Base-by-base conservation (phyloP, 164 flowering plant species). In the Kingdonia uniflora region DNA sequence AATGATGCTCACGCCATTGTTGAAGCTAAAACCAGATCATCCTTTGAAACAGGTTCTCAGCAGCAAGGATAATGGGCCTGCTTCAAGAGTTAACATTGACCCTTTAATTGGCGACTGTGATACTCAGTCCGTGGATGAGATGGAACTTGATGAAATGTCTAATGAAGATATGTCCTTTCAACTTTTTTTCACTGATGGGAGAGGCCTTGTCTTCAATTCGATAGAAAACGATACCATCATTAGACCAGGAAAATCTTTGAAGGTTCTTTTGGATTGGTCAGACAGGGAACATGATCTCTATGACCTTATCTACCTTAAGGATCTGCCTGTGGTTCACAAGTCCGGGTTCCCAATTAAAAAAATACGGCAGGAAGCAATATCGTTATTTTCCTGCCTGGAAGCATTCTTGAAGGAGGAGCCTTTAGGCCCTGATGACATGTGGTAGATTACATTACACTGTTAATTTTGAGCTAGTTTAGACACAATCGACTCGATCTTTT, bases 341-440 rank as follows among this genome's bases (percentile, higher is more conserved):
- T 59, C 78, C 21, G 90, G 85, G 47, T 64, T 70, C 55, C 60
- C 74, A 11, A 72, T 66, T 33, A 83, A 87, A 76, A 85, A 85
- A 60, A 85, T 86, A 25, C 63, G 76, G 55, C 88, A 79, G 58
- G 97, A 89, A 73, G 76, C 87, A 17, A 64, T 87, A 19, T 78
- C 97, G 1, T 69, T 94, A 58, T 89, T 87, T 79, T 82, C 95
- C 25, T 89, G 96, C 68, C 69, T 94, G 71, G 97, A 94, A 45
- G 90, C 95, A n/a, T 94, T 89, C 69, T 54, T 87, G 71, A 87
- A 78, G 63, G 96, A 89, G 74, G 99, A 94, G 63, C 99, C 99
- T 51, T 67, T 94, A 6, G 95, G 99, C 20, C 96, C 95, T 37
- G 92, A 94, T 72, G 97, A 94, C 56, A 94, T 89, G 99, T 94